A percentile compares a stretch with the other conserved stretches of the same genome.
Evolutionary conservation across 257 asterid genomes (phyloP).

Genomic region (Nicotiana benthamiana): DNA sequence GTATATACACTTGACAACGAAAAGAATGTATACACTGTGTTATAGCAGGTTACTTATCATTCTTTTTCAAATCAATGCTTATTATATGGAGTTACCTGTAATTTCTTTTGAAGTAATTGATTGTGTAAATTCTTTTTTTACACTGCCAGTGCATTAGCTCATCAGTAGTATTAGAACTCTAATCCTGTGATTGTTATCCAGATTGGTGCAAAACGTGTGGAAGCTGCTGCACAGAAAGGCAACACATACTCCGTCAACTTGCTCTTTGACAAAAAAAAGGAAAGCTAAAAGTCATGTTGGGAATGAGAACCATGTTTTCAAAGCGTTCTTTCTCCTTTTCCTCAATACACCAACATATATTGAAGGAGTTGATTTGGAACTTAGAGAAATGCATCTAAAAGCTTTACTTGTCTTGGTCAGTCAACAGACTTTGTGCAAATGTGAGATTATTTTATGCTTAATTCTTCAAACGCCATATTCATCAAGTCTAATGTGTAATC

Average conservation of each 20-base stretch:
- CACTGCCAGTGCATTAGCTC: not conserved
- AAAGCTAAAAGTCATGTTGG: constrained; percentile 16
- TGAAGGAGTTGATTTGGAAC: too few species aligned
- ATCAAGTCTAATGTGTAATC: not conserved
- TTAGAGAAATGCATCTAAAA: not conserved
- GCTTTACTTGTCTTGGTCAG: not conserved
- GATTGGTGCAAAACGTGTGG: constrained; percentile 81
- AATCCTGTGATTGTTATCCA: constrained; percentile 12
- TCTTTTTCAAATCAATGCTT: not conserved
- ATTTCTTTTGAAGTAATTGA: not conserved
- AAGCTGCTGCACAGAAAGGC: constrained; percentile 71
- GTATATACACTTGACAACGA: not conserved
- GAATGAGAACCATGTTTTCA: not conserved
- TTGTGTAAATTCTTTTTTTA: too few species aligned
- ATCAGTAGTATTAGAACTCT: not conserved
- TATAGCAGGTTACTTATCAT: not conserved
- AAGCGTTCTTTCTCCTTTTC: not conserved
- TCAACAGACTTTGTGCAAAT: not conserved
- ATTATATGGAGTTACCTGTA: not conserved
- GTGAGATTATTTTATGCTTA: not conserved
- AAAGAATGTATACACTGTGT: not conserved
- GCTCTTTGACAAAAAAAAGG: constrained; percentile 64
- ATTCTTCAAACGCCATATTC: not conserved
- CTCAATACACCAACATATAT: not conserved
- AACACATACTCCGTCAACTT: constrained; percentile 70